Evolutionary conservation across 495 filamentous ascomycete genomes (phyloP), one percentile per base, ranked within the genome.

Genomic region (Penicillium macrosclerotiorum): DNA sequence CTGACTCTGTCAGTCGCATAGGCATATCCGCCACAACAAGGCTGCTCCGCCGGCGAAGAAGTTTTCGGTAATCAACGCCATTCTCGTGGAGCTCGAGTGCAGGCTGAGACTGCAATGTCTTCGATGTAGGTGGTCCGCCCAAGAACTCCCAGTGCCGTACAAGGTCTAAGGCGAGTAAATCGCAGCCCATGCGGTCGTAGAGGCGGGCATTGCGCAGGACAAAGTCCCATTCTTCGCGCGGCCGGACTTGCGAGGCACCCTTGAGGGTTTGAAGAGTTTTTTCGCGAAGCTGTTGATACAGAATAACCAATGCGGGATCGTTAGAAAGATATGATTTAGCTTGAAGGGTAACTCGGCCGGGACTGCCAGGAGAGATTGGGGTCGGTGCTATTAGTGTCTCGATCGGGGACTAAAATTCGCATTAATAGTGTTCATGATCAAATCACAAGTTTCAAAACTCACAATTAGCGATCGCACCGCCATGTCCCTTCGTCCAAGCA

Each of bases 161-260:
- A 51, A 71, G 54, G 53, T 95, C 89, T 8, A 98, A 69, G 8
- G 94, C 93, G 2, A 96, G 79, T n/a, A 96, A 56, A 60, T 95
- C 92, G 55, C 93, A 95, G 9, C 93, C 93, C 94, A 97, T 97
- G 1, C 94, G 82, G 60, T 89, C 84, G 55, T 97, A 95, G 4
- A 96, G 72, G 23, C 87, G 74, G 8, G 92, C 92, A 37, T 86
- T 96, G 54, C 94, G 88, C 19, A 95, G 63, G 4, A 98, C 81
- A 54, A 97, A 96, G 20, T 84, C 82, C 85, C 88, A 96, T 67
- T 97, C 93, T 2, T 80, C 83, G 32, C 74, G 74, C 0, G 86
- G 84, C 4, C 84, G 82, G n/a, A 96, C 78, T 62, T 88, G 89
- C 1, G 83, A 84, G 13, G 88, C 88, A 0, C 90, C 90, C 34